These are phyloP conservation scores for Hypoxylon fuscum DNA, from an alignment of 495 filamentous ascomycete genomes.

Conservation along the genomic window DNA sequence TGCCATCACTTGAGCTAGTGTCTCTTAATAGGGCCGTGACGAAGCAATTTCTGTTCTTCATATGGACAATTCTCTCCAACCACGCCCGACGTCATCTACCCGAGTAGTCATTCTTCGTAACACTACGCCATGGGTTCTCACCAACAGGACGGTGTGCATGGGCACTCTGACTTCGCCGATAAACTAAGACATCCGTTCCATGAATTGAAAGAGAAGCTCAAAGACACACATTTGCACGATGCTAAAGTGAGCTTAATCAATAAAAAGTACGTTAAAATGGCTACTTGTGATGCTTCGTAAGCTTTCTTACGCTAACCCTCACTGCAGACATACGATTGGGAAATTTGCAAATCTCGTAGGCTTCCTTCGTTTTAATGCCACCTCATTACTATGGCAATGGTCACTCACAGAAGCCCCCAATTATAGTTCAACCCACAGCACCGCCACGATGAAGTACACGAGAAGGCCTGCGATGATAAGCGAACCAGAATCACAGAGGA, in stretches of 20 bases:
- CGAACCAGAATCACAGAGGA: slow-evolving; percentile 73
- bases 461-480: slow-evolving; percentile 83
- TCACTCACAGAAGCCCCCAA: slow-evolving; percentile 6
- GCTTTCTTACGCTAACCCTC: neutral
- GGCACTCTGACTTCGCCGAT: slow-evolving; percentile 33
- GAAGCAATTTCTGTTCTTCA: neutral
- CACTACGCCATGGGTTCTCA: slow-evolving; percentile 23
- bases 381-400: neutral
- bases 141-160: slow-evolving; percentile 23
- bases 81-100: slow-evolving; percentile 1
- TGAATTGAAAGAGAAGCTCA: slow-evolving; percentile 58
- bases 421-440: slow-evolving; percentile 83
- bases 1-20: neutral
- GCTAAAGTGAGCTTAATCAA: slow-evolving; percentile 58
- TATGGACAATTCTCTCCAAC: neutral
- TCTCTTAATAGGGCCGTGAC: neutral
- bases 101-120: neutral
- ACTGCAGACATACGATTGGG: slow-evolving; percentile 60
- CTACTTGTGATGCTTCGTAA: neutral
- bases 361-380: neutral
- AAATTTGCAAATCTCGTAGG: slow-evolving; percentile 64
- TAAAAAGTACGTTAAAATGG: slow-evolving; percentile 51
- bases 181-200: slow-evolving; percentile 52
- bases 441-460: slow-evolving; percentile 93
- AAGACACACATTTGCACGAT: slow-evolving; percentile 56